These are phyloP conservation scores for Pseudopediastrum boryanum DNA, from an alignment of 139 green algal species.

Conservation along the genomic window DNA sequence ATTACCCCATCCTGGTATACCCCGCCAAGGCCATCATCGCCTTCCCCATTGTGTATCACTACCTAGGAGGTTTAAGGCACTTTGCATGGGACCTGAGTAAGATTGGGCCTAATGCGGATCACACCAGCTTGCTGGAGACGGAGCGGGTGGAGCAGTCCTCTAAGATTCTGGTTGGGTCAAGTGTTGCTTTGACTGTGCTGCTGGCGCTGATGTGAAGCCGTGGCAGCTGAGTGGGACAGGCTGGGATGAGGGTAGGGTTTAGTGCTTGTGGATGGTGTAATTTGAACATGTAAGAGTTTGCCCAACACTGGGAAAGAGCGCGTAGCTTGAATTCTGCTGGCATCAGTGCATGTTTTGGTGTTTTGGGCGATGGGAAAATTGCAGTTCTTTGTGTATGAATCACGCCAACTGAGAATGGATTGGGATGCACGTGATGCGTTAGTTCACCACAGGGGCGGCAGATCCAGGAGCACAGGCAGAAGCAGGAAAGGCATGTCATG, in stretches of 20 bases:
- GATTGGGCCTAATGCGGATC: constrained; percentile 74
- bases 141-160: constrained; percentile 56
- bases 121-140: constrained; percentile 76
- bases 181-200: constrained; percentile 50
- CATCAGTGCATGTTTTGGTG: too few species aligned
- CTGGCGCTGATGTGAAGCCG: constrained; percentile 1
- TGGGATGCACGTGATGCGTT: too few species aligned
- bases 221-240: too few species aligned
- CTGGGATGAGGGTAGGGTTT: background rate
- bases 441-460: too few species aligned
- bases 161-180: constrained; percentile 60
- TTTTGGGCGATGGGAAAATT: too few species aligned
- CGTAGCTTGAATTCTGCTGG: too few species aligned
- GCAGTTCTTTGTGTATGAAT: too few species aligned
- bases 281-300: background rate
- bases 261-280: background rate
- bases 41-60: constrained; percentile 94
- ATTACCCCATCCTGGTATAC: constrained; percentile 67
- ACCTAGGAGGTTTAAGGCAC: constrained; percentile 82
- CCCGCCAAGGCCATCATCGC: constrained; percentile 75
- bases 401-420: too few species aligned
- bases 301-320: too few species aligned
- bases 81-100: constrained; percentile 85
- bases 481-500: too few species aligned
- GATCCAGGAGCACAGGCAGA: too few species aligned